Evolutionary conservation across 352 stramenopile species (phyloP).

Genomic region (Pythium monospermum): DNA sequence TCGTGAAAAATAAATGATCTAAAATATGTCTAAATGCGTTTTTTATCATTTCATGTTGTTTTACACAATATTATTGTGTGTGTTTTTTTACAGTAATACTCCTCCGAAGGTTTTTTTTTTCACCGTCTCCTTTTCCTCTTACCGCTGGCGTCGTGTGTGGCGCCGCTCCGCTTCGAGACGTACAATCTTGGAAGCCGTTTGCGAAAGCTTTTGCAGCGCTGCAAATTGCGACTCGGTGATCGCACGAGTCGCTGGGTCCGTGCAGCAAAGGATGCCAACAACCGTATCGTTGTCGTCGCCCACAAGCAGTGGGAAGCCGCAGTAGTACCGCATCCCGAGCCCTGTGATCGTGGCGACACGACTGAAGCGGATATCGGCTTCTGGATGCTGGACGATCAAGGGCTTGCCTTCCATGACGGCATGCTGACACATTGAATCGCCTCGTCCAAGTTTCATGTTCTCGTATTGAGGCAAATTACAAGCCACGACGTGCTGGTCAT

Average conservation of each 20-base stretch:
- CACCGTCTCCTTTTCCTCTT: too few species aligned
- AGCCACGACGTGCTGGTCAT: conserved; percentile 39
- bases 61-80: too few species aligned
- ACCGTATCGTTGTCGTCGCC: conserved; percentile 22
- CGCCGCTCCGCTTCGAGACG: conserved; percentile 2
- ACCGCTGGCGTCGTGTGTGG: background rate
- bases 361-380: conserved; percentile 56
- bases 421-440: conserved; percentile 51
- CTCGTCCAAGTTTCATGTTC: conserved; percentile 29
- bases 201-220: conserved; percentile 3
- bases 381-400: conserved; percentile 47
- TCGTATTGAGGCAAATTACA: conserved; percentile 31
- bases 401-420: conserved; percentile 51
- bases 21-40: too few species aligned
- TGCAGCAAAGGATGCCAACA: conserved; percentile 8
- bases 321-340: conserved; percentile 57
- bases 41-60: too few species aligned
- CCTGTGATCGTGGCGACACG: conserved; percentile 18
- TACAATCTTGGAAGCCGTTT: conserved; percentile 10
- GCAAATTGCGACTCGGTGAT: conserved; percentile 11
- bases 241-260: background rate
- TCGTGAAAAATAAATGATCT: too few species aligned
- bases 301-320: conserved; percentile 59
- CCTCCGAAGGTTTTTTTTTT: too few species aligned
- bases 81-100: too few species aligned